A percentile compares a stretch with the other conserved stretches of the same genome.
Evolutionary conservation across 2,329 filamentous ascomycete genomes (phyloP).

Genomic region (Pseudovirgaria hyperparasitica): DNA sequence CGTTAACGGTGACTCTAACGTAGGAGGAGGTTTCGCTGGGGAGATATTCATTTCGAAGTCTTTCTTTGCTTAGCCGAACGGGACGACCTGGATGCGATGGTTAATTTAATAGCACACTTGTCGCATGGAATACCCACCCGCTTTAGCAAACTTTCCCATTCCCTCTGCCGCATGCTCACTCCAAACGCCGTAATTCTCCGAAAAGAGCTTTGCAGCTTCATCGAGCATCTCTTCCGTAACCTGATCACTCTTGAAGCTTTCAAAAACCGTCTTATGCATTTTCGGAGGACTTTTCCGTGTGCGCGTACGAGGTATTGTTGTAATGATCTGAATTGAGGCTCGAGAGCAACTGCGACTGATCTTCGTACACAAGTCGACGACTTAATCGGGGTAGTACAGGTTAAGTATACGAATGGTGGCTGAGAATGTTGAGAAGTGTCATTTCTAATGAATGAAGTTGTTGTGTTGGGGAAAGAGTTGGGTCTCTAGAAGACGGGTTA

Average conservation of each 20-base stretch:
- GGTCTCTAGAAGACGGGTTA: too few relatives aligned
- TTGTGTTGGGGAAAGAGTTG: too few relatives aligned
- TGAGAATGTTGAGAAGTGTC: constrained; percentile 4
- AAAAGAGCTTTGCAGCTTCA: constrained; percentile 22
- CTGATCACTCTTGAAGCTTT: constrained; percentile 14
- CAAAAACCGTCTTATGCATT: constrained; percentile 14
- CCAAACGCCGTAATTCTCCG: constrained; percentile 24
- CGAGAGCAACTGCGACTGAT: constrained; percentile 10
- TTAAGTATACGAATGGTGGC: constrained; percentile 6
- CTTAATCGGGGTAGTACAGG: constrained; percentile 6
- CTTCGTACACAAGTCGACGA: constrained; percentile 5
- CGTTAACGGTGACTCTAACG: constrained; percentile 19
- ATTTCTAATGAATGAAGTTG: constrained; percentile 5
- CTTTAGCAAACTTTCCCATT: constrained; percentile 10
- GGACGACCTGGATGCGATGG: constrained; percentile 6
- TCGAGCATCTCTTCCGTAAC: constrained; percentile 25
- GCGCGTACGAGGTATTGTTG: constrained; percentile 5
- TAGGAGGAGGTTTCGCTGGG: constrained; percentile 15
- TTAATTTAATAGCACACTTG: constrained; percentile 4
- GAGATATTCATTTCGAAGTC: constrained; percentile 13
- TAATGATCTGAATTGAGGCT: constrained; percentile 8
- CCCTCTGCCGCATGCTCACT: constrained; percentile 8
- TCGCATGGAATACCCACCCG: constrained; percentile 7
- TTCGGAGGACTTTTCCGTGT: constrained; percentile 7
- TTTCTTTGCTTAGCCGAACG: constrained; percentile 10